phyloP scores from a whole-genome alignment of 768 basidiomycete genomes.

The Thelephora ganbajun region DNA sequence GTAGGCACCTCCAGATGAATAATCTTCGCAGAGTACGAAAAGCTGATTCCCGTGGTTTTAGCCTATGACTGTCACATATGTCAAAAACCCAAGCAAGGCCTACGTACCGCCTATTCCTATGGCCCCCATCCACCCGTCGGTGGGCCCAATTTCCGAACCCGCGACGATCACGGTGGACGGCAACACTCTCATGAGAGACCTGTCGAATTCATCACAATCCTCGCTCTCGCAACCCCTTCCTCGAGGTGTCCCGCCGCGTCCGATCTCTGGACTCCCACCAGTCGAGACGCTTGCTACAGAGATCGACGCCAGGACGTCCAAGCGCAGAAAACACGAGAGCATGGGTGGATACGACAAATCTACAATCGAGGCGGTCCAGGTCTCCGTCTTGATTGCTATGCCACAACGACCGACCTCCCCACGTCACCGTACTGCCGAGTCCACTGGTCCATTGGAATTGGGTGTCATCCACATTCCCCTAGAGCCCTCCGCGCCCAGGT shows the following conservation, averaged over 20 bases:
- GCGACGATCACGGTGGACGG: neutral
- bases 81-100: neutral
- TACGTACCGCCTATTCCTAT: neutral
- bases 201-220: neutral
- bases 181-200: neutral
- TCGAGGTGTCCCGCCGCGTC: no score
- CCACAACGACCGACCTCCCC: neutral
- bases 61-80: neutral
- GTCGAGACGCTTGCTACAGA: no score
- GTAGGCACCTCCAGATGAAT: no score
- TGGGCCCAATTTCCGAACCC: neutral
- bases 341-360: neutral
- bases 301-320: no score
- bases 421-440: neutral
- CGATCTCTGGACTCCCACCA: no score
- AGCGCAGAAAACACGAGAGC: neutral
- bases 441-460: neutral
- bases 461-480: neutral
- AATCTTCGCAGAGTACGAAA: no score
- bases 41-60: neutral
- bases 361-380: neutral
- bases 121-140: neutral
- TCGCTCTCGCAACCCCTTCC: no score
- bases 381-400: neutral
- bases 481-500: neutral